Base-by-base conservation (phyloP, 2,329 filamentous ascomycete genomes). In the Trichophyton simii region DNA sequence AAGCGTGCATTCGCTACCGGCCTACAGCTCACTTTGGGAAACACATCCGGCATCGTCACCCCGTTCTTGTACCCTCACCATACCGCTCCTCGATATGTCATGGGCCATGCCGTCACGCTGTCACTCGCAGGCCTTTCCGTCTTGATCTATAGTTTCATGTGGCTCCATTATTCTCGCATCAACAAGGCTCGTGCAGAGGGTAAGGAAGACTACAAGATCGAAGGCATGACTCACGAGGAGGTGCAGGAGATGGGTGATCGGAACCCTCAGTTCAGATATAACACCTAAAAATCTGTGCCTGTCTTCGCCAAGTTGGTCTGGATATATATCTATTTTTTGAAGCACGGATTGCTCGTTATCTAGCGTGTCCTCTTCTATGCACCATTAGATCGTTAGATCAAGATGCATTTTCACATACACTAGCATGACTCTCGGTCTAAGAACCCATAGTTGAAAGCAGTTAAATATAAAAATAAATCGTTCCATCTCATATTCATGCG, bases 1-100 rank as follows among this genome's bases (percentile, higher is more conserved):
- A 91, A 91, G 72, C 78, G 88, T 36, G 87, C 87, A 0, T 87
- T 86, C 0, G 86, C 85, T 0, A 88, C 83, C 0, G 87, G 86
- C 0, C 70, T 90, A 69, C 87, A 90, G 70, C 76, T 90, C 41
- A 88, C 83, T 0, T 80, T 86, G 59, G 87, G 87, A 1, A 91
- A 91, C 65, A 78, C 79, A 15, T 81, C 84, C 9, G 88, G 88
- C 1, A 86, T 91, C 65, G 86, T 89, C 84, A 81, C 85, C 2
- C 83, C 86, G 0, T 90, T 89, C 67, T 64, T 78, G 9, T 78
- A 77, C 63, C 71, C 69, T 41, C 74, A 68, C 9, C 62, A 66
- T 7, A 81, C 84, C 57, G 77, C 71, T 0, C 83, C 83, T 1
- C 77, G 82, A n/a, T 87, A 83, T 68, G 74, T 83, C 42, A 77